phyloP scores from a whole-genome alignment of 495 filamentous ascomycete genomes.

The Penicillium macrosclerotiorum region DNA sequence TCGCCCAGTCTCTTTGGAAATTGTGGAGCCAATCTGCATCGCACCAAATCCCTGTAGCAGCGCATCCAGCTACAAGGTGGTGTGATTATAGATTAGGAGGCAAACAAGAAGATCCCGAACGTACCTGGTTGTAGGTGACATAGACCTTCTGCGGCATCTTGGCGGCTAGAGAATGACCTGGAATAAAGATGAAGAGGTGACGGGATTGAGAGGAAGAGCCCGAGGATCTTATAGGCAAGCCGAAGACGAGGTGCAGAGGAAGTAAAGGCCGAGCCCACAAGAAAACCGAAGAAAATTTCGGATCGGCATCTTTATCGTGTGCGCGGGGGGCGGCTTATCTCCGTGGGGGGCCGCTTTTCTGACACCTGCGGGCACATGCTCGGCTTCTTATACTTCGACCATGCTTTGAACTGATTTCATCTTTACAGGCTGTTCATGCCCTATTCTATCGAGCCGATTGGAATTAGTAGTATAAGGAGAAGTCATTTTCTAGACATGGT shows the following conservation, averaged over 20 bases:
- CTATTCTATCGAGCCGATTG: too few relatives aligned
- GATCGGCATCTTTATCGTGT: slow-evolving; percentile 16
- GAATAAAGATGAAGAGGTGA: background rate
- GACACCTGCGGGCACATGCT: background rate
- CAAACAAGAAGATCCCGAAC: slow-evolving; percentile 19
- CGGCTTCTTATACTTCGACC: background rate
- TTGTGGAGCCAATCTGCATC: background rate
- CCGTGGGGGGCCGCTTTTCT: background rate
- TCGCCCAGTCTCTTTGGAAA: background rate
- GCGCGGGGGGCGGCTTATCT: slow-evolving; percentile 18
- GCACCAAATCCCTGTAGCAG: background rate
- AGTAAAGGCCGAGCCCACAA: slow-evolving; percentile 7
- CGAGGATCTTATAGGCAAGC: background rate
- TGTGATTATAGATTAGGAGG: background rate
- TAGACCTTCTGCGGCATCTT: slow-evolving; percentile 88
- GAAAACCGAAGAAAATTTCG: slow-evolving; percentile 15
- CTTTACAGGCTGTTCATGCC: too few relatives aligned
- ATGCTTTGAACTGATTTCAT: too few relatives aligned
- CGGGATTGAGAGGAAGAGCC: background rate
- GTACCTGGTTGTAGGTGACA: slow-evolving; percentile 93
- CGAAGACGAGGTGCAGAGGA: background rate
- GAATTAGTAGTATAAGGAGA: too few relatives aligned
- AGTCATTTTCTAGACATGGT: too few relatives aligned
- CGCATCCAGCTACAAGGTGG: background rate
- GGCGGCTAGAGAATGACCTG: slow-evolving; percentile 10